Base-by-base conservation (phyloP, 2,329 filamentous ascomycete genomes). In the Aspergillus brunneoviolaceus region DNA sequence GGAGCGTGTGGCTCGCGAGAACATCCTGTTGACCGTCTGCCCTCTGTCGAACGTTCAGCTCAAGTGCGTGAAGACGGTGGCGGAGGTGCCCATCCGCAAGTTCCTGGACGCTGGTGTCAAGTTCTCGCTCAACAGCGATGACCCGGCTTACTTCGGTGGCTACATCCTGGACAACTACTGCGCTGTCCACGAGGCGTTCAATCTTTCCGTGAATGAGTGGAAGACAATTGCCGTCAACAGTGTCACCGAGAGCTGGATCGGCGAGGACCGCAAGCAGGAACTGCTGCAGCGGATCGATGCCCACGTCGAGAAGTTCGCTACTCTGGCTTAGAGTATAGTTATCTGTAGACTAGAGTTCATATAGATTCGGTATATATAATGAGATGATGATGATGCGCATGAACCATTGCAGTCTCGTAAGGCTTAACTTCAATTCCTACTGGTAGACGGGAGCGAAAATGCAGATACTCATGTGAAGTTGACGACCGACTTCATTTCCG, bases 161-260 rank as follows among this genome's bases (percentile, higher is more conserved):
- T 92, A 91, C 73, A 85, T 92, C 56, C 77, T 89, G 55, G 88
- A 90, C 67, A 92, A 92, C 66, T 92, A 89, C 75, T 88, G 85
- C 67, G 87, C 87, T 1, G 87, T 93, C 31, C 89, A 93, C 73
- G 87, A 91, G 48, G 85, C 87, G 0, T 91, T 91, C 72, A 71
- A 77, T 4, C 73, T 93, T 64, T 81, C 74, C 23, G 75, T 87
- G 4, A 74, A 77, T n/a, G 89, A 93, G 57, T 92, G 89, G 90
- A 81, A 78, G 64, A 75, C 70, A 5, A 88, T 93, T 68, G 85
- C 84, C 11, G 79, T 80, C 63, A 84, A 84, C 42, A 81, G 84
- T 21, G 85, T 92, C 11, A 78, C 84, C 62, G 87, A 86, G 25
- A 91, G 89, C 69, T 92, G 89, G 89, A 89, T 89, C 70, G 77